A percentile compares a stretch with the other conserved stretches of the same genome.
Conservation (phyloP, 768 basidiomycete genomes). For the Cubamyces lactineus region DNA sequence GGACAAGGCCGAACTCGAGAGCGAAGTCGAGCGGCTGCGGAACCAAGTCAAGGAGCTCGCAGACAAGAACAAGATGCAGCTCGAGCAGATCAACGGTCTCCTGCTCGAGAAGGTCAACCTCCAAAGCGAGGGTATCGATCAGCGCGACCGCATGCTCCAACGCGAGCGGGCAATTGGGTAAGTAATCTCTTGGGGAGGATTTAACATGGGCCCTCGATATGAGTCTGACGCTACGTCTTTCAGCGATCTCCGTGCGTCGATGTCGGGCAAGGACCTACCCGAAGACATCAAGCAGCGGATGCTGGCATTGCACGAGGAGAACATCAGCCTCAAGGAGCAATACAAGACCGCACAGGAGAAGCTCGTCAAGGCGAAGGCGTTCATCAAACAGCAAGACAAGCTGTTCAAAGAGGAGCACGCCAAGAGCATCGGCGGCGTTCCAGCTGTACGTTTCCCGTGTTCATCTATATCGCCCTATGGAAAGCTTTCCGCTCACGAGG, state of each 20-base stretch:
- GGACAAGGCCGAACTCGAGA: slow-evolving; percentile 78
- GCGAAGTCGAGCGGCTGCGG: slow-evolving; percentile 64
- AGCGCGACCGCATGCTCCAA: slow-evolving; percentile 84
- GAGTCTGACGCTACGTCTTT: neutral
- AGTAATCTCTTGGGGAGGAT: slow-evolving; percentile 23
- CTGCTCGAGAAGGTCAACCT: slow-evolving; percentile 89
- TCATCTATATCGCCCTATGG: neutral
- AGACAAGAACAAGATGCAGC: slow-evolving; percentile 89
- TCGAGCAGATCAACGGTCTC: slow-evolving; percentile 85
- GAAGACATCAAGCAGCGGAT: slow-evolving; percentile 81
- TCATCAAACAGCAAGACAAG: slow-evolving; percentile 92
- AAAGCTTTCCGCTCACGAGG: neutral
- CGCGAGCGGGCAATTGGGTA: slow-evolving; percentile 87
- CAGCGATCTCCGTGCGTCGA: slow-evolving; percentile 76
- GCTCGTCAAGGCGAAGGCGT: slow-evolving; percentile 80
- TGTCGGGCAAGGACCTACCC: slow-evolving; percentile 79
- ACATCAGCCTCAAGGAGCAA: slow-evolving; percentile 68
- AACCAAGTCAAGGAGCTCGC: slow-evolving; percentile 69
- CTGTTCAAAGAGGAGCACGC: slow-evolving; percentile 83
- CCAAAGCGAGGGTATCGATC: slow-evolving; percentile 88
- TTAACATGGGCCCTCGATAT: neutral
- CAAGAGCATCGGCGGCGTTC: slow-evolving; percentile 48
- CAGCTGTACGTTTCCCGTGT: slow-evolving; percentile 47
- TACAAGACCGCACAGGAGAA: slow-evolving; percentile 75
- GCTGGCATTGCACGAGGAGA: slow-evolving; percentile 78